A percentile compares a stretch with the other conserved stretches of the same genome.
These are phyloP conservation scores for Lactarius hengduanensis DNA, from an alignment of 768 basidiomycete species.

Conservation along the genomic window DNA sequence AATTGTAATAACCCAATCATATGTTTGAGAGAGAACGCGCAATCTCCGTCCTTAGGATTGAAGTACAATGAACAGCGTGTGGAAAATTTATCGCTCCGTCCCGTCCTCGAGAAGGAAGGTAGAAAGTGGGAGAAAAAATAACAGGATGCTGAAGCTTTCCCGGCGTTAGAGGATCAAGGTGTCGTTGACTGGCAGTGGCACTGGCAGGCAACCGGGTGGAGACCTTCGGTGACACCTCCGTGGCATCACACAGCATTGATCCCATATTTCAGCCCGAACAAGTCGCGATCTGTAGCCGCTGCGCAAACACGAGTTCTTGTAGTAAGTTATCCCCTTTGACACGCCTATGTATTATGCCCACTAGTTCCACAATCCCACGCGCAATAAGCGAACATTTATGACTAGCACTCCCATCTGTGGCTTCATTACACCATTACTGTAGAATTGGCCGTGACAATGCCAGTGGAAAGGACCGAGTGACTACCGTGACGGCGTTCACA, in stretches of 20 bases:
- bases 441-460: conserved; percentile 5
- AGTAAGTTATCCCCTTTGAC: background rate
- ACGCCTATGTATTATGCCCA: background rate
- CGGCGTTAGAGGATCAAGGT: conserved; percentile 21
- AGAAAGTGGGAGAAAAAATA: background rate
- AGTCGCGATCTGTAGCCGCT: conserved; percentile 26
- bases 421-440: background rate
- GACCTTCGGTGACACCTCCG: conserved; percentile 19
- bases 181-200: conserved; percentile 7
- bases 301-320: background rate
- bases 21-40: conserved; percentile 8
- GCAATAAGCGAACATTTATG: conserved; percentile 5
- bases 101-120: conserved; percentile 8
- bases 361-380: background rate
- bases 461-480: background rate
- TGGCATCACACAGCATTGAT: conserved; percentile 10
- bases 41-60: conserved; percentile 19
- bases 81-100: conserved; percentile 12
- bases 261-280: conserved; percentile 20
- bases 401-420: background rate
- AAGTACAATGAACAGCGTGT: conserved; percentile 21
- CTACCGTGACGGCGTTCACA: conserved; percentile 6
- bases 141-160: background rate
- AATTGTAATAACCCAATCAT: conserved; percentile 3
- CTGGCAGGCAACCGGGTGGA: conserved; percentile 13